Evolutionary conservation across 2,329 filamentous ascomycete genomes (phyloP).

Genomic region (Periconia macrospinosa): DNA sequence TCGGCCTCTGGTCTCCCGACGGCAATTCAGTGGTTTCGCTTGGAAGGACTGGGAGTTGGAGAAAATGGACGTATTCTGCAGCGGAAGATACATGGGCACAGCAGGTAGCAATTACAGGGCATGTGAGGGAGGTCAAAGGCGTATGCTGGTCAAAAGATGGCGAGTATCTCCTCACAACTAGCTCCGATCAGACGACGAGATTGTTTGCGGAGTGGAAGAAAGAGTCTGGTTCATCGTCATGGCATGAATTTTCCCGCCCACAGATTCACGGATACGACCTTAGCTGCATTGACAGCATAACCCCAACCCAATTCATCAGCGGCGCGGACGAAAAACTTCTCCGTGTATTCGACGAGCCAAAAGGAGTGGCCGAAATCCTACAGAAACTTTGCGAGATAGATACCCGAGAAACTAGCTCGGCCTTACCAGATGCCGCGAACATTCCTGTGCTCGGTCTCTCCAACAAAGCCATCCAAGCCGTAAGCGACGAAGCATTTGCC

Average conservation of each 20-base stretch:
- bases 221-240: slow-evolving; percentile 56
- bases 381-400: slow-evolving; percentile 65
- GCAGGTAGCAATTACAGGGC: slow-evolving; percentile 76
- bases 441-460: slow-evolving; percentile 94
- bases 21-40: slow-evolving; percentile 77
- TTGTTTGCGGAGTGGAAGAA: slow-evolving; percentile 79
- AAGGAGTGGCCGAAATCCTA: slow-evolving; percentile 76
- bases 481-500: slow-evolving; percentile 34
- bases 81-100: slow-evolving; percentile 73
- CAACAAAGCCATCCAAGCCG: slow-evolving; percentile 80
- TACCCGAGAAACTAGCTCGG: slow-evolving; percentile 8
- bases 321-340: slow-evolving; percentile 98
- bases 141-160: slow-evolving; percentile 83
- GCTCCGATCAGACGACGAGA: slow-evolving; percentile 89
- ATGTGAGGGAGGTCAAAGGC: slow-evolving; percentile 78
- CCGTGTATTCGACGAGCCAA: slow-evolving; percentile 89
- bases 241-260: slow-evolving; percentile 94
- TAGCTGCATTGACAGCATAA: slow-evolving; percentile 85
- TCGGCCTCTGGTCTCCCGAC: slow-evolving; percentile 84
- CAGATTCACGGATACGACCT: slow-evolving; percentile 98
- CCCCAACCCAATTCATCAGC: slow-evolving; percentile 77
- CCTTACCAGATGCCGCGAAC: slow-evolving; percentile 81
- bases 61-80: slow-evolving; percentile 72
- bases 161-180: slow-evolving; percentile 83
- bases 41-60: slow-evolving; percentile 90